Percentiles rank a stretch among this genome's conserved stretches.
Conservation (phyloP, 169 alveolate genomes). For the Plasmodium blacklocki region DNA sequence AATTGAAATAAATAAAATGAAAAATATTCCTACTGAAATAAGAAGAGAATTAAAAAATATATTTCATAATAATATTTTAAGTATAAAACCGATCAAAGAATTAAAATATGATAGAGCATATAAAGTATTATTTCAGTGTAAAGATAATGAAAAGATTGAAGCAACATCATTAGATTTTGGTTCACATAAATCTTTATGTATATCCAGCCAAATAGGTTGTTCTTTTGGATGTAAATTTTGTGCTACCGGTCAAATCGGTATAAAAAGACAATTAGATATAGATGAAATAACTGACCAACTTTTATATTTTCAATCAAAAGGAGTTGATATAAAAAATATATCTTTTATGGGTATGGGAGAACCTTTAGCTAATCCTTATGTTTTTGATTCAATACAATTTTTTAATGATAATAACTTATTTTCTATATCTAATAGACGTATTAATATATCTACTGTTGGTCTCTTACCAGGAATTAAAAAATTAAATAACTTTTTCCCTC, state of each 20-base stretch:
- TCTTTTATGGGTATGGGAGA: conserved; percentile 94
- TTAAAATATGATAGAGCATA: conserved; percentile 85
- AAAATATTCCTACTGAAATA: conserved; percentile 81
- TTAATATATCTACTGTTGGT: conserved; percentile 89
- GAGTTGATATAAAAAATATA: conserved; percentile 84
- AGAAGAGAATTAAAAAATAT: conserved; percentile 78
- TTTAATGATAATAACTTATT: conserved; percentile 81
- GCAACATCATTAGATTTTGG: conserved; percentile 87
- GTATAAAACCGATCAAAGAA: conserved; percentile 79
- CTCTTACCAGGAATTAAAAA: conserved; percentile 90
- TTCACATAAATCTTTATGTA: conserved; percentile 88
- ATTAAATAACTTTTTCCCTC: conserved; percentile 85
- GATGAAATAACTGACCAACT: conserved; percentile 91
- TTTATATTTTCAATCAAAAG: conserved; percentile 85
- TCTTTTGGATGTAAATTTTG: conserved; percentile 89
- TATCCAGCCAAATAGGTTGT: conserved; percentile 91
- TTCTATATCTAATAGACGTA: conserved; percentile 86
- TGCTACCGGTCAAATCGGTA: conserved; percentile 91
- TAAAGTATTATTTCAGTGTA: conserved; percentile 86
- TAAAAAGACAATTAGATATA: conserved; percentile 87
- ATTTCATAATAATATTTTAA: conserved; percentile 77
- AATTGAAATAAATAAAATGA: conserved; percentile 78
- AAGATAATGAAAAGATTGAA: conserved; percentile 88
- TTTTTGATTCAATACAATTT: conserved; percentile 86
- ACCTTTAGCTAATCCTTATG: conserved; percentile 91